Conservation (phyloP, 345 rosid genomes). For the Noccaea caerulescens region DNA sequence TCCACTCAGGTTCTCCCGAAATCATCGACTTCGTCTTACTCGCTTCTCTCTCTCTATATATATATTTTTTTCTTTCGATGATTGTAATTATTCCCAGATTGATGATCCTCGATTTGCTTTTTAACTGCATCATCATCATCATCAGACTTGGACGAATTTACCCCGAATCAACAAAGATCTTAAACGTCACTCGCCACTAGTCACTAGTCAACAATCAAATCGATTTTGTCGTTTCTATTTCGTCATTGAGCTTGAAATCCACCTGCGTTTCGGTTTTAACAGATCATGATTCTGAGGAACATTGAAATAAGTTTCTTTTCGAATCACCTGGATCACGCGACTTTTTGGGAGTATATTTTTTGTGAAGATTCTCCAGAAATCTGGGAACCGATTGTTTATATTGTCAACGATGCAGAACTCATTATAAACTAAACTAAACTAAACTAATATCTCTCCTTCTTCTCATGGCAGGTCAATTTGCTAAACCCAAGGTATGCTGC, state of each 20-base stretch:
- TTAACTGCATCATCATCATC: slow-evolving; percentile 10
- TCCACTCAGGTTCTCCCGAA: slow-evolving; percentile 37
- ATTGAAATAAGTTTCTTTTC: not conserved
- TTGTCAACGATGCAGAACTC: not conserved
- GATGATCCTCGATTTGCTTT: not conserved
- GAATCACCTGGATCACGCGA: not conserved
- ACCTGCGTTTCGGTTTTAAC: slow-evolving; percentile 7
- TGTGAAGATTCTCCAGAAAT: slow-evolving; percentile 30
- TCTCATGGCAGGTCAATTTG: slow-evolving; percentile 53
- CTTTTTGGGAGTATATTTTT: not conserved
- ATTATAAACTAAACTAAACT: not conserved
- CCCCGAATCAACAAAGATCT: not conserved
- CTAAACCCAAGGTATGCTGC: slow-evolving; percentile 46
- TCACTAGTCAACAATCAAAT: not conserved
- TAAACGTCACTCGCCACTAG: not conserved
- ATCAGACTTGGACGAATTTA: not conserved
- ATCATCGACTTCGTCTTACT: not conserved
- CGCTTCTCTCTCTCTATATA: not conserved
- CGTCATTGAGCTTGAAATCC: not conserved
- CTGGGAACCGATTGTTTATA: not conserved
- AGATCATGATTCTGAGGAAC: slow-evolving; percentile 9
- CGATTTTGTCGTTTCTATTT: not conserved
- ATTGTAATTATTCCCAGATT: not conserved
- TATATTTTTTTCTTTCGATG: not conserved
- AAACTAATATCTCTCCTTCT: not conserved